phyloP scores from a whole-genome alignment of 208 protist species.

The Wallacemonas sp. region DNA sequence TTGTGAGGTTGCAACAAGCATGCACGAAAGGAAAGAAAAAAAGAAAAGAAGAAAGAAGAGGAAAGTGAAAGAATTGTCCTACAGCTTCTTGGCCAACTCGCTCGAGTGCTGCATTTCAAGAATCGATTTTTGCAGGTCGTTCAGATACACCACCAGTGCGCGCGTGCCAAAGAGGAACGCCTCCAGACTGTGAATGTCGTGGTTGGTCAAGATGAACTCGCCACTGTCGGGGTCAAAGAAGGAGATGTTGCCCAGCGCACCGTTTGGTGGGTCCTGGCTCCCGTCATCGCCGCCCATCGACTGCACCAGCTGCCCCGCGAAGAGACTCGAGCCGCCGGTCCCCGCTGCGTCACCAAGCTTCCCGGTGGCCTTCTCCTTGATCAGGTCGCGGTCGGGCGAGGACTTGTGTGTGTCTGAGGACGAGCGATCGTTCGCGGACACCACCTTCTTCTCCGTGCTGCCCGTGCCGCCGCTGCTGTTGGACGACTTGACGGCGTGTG shows the following conservation, averaged over 20 bases:
- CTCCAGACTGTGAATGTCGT: slow-evolving; percentile 89
- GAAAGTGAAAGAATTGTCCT: slow-evolving; percentile 2
- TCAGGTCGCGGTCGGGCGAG: neutral
- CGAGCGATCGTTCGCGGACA: slow-evolving; percentile 12
- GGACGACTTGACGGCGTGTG: slow-evolving; percentile 13
- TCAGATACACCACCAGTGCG: slow-evolving; percentile 68
- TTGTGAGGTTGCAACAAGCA: neutral
- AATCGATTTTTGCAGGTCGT: slow-evolving; percentile 81
- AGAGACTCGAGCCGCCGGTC: neutral
- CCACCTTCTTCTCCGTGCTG: slow-evolving; percentile 27
- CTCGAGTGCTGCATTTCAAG: slow-evolving; percentile 79
- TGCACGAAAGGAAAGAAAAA: neutral
- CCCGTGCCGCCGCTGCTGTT: slow-evolving; percentile 23
- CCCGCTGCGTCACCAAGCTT: too few species aligned
- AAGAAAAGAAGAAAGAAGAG: slow-evolving; percentile 10
- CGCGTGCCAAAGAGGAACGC: slow-evolving; percentile 83
- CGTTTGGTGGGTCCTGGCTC: slow-evolving; percentile 16
- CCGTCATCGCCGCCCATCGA: slow-evolving; percentile 17
- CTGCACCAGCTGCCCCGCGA: slow-evolving; percentile 15
- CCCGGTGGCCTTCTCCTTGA: too few species aligned
- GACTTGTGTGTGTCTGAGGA: neutral
- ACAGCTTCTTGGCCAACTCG: slow-evolving; percentile 73
- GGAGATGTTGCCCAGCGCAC: slow-evolving; percentile 37
- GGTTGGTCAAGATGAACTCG: slow-evolving; percentile 83
- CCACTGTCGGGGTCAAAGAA: slow-evolving; percentile 70